Percentiles rank a stretch among this genome's conserved stretches.
These are phyloP conservation scores for Stentor coeruleus DNA, from an alignment of 73 alveolate genomes.

Conservation along the genomic window DNA sequence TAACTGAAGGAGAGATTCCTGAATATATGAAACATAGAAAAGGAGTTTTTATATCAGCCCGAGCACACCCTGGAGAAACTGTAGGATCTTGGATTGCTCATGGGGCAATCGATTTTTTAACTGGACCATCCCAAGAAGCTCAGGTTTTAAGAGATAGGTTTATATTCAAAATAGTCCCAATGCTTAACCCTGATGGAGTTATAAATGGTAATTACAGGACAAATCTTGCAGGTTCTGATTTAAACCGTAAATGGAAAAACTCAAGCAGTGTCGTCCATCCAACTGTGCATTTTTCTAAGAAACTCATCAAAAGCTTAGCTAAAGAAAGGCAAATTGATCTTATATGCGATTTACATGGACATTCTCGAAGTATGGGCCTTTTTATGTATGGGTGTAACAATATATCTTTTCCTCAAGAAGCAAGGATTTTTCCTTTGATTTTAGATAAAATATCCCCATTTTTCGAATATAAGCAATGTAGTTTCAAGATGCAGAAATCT, in stretches of 20 bases:
- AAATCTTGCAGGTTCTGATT: slow-evolving; percentile 94
- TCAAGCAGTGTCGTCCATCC: slow-evolving; percentile 95
- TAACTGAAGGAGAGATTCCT: slow-evolving; percentile 47
- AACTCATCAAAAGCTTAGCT: slow-evolving; percentile 84
- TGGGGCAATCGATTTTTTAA: slow-evolving; percentile 81
- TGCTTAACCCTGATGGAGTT: slow-evolving; percentile 99
- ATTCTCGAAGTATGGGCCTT: slow-evolving; percentile 76
- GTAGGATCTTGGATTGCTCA: slow-evolving; percentile 61
- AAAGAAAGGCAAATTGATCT: slow-evolving; percentile 93
- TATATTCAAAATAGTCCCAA: slow-evolving; percentile 89
- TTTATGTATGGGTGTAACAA: background rate
- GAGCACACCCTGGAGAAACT: slow-evolving; percentile 99
- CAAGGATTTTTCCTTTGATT: slow-evolving; percentile 80
- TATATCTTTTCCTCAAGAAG: slow-evolving; percentile 77
- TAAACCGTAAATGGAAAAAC: slow-evolving; percentile 96
- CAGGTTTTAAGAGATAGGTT: slow-evolving; percentile 80
- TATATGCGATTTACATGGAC: slow-evolving; percentile 99
- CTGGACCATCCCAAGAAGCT: slow-evolving; percentile 78
- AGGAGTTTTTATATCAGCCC: slow-evolving; percentile 77
- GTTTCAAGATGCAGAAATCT: slow-evolving; percentile 77
- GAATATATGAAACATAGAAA: slow-evolving; percentile 46
- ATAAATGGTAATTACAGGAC: slow-evolving; percentile 89
- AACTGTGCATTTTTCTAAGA: slow-evolving; percentile 80
- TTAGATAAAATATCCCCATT: slow-evolving; percentile 74
- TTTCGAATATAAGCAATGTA: slow-evolving; percentile 80